Conservation (phyloP, 1,139 yeast genomes). For the Geotrichum carabidarum region DNA sequence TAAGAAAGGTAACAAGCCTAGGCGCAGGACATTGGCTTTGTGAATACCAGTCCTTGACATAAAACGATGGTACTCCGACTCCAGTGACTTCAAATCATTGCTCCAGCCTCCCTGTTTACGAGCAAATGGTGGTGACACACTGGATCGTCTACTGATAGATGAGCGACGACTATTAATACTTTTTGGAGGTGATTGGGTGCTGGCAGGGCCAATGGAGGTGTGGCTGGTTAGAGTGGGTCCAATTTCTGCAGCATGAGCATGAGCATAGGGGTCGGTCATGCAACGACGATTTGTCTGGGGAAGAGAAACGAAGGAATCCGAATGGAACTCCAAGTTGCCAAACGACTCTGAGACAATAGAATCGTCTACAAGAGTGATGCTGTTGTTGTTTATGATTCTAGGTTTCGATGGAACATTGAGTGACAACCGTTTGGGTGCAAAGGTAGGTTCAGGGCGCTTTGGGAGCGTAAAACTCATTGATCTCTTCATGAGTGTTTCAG, state of each 20-base stretch:
- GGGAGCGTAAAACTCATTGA: background rate
- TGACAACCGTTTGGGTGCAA: conserved; percentile 5
- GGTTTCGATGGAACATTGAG: background rate
- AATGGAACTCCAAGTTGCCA: conserved; percentile 9
- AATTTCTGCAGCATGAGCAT: background rate
- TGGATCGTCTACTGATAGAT: conserved; percentile 3
- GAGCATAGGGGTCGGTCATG: background rate
- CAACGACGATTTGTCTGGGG: conserved; percentile 1
- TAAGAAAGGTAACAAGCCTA: conserved; percentile 62
- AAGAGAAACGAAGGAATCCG: background rate
- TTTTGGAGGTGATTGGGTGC: background rate
- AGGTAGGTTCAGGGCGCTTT: background rate
- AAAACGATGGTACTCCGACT: conserved; percentile 31
- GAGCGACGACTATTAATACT: conserved; percentile 9
- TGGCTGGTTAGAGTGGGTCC: conserved; percentile 5
- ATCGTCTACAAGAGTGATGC: background rate
- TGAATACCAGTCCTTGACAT: conserved; percentile 48
- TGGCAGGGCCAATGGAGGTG: background rate
- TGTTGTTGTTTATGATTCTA: background rate
- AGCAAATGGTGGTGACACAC: conserved; percentile 5
- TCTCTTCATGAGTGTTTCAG: background rate
- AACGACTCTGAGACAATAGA: background rate
- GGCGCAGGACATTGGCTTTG: conserved; percentile 62
- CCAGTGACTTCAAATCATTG: conserved; percentile 28
- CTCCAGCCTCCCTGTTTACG: conserved; percentile 10